Evolutionary conservation across 495 filamentous ascomycete genomes (phyloP).

Genomic region (Astrothelium macrocarpum): DNA sequence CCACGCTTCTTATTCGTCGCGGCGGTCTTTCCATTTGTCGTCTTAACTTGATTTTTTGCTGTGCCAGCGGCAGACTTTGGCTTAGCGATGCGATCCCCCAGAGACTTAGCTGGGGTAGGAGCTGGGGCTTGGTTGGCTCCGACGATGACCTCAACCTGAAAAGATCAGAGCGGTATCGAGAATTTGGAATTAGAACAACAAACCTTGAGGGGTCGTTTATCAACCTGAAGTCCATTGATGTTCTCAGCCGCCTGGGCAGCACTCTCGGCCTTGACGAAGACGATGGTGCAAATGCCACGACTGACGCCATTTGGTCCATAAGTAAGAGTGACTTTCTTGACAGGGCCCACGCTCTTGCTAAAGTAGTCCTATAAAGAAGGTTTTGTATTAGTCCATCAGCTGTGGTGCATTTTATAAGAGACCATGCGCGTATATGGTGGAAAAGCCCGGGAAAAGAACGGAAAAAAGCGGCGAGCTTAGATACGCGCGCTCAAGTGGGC

Average conservation of each 20-base stretch:
- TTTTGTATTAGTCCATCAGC: conserved; percentile 25
- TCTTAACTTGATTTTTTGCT: conserved; percentile 53
- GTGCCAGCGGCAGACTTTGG: conserved; percentile 27
- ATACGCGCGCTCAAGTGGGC: not conserved
- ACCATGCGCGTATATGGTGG: conserved; percentile 27
- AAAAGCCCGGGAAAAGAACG: no score
- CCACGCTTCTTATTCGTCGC: conserved; percentile 32
- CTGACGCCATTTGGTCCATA: conserved; percentile 88
- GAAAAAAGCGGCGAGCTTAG: not conserved
- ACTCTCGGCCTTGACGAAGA: conserved; percentile 65
- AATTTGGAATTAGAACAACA: conserved; percentile 4
- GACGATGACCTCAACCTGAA: conserved; percentile 79
- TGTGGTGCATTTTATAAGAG: conserved; percentile 9
- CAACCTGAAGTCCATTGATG: conserved; percentile 81
- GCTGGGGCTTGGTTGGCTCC: conserved; percentile 60
- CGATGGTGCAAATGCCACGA: conserved; percentile 75
- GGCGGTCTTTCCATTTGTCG: conserved; percentile 62
- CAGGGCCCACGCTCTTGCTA: conserved; percentile 70
- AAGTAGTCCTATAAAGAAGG: conserved; percentile 81
- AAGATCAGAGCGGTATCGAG: not conserved
- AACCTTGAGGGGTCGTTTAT: conserved; percentile 86
- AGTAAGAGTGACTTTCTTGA: conserved; percentile 78
- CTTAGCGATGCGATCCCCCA: conserved; percentile 70
- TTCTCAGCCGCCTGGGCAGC: conserved; percentile 70
- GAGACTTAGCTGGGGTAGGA: conserved; percentile 60